Evolutionary conservation across 768 basidiomycete species (phyloP).

Genomic region (Asterophora parasitica): DNA sequence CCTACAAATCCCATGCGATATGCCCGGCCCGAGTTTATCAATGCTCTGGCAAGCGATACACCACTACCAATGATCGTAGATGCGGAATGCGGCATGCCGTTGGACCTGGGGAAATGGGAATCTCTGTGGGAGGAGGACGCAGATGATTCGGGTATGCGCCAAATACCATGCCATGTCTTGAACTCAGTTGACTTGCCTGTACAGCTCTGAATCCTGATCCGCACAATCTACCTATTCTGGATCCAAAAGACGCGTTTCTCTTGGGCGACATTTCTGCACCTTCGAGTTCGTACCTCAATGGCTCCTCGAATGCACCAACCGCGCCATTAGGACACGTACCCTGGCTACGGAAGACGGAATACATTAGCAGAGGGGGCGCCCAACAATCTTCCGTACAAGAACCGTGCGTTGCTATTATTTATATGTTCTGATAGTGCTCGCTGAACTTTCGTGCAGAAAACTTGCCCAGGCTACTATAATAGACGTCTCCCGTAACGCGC

Average conservation of each 20-base stretch:
- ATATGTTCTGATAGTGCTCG: background rate
- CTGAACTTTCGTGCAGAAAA: slow-evolving; percentile 35
- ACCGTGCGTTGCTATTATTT: slow-evolving; percentile 37
- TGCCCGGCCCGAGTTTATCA: slow-evolving; percentile 79
- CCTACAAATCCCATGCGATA: slow-evolving; percentile 89
- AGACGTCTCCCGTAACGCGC: slow-evolving; percentile 71
- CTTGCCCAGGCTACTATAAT: slow-evolving; percentile 42
- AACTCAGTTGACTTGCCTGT: background rate
- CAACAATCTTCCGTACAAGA: slow-evolving; percentile 44
- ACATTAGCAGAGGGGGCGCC: slow-evolving; percentile 61
- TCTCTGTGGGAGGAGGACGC: slow-evolving; percentile 80
- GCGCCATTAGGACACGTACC: slow-evolving; percentile 65
- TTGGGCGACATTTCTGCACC: slow-evolving; percentile 60
- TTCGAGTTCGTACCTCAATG: slow-evolving; percentile 39
- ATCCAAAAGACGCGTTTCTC: slow-evolving; percentile 73
- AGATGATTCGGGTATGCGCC: slow-evolving; percentile 54
- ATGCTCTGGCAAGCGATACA: slow-evolving; percentile 72
- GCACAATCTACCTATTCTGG: slow-evolving; percentile 51
- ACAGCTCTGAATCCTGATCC: slow-evolving; percentile 61
- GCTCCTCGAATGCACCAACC: slow-evolving; percentile 35
- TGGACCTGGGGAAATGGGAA: slow-evolving; percentile 81
- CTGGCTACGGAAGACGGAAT: slow-evolving; percentile 92
- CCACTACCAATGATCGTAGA: slow-evolving; percentile 95
- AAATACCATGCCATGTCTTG: background rate
- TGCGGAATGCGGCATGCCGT: slow-evolving; percentile 93